Evolutionary conservation across 2,329 filamentous ascomycete genomes (phyloP).

Genomic region (Penicillium verrucosum): DNA sequence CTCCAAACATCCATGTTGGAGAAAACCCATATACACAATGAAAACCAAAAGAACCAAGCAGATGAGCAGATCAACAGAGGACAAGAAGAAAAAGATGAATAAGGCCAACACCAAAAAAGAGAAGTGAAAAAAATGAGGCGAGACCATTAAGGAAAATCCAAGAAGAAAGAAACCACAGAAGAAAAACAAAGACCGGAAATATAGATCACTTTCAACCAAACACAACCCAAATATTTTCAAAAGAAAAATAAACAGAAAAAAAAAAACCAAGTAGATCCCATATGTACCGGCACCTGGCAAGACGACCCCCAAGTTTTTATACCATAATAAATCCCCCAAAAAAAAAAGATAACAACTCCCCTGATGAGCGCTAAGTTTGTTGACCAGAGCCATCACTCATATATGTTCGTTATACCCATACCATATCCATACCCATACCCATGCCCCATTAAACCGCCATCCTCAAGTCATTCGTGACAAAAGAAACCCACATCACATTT

Average conservation of each 20-base stretch:
- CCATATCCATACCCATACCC: neutral
- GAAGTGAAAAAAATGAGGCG: slow-evolving; percentile 10
- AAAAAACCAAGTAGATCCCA: slow-evolving; percentile 10
- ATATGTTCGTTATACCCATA: slow-evolving; percentile 23
- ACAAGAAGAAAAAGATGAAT: slow-evolving; percentile 12
- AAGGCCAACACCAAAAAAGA: slow-evolving; percentile 1
- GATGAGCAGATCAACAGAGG: slow-evolving; percentile 8
- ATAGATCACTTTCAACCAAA: neutral
- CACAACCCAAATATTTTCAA: slow-evolving; percentile 12
- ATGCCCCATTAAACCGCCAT: neutral
- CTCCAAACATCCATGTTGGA: slow-evolving; percentile 5
- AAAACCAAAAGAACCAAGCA: neutral
- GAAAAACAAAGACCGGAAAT: slow-evolving; percentile 6
- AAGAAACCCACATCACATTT: slow-evolving; percentile 8
- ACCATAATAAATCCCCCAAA: slow-evolving; percentile 16
- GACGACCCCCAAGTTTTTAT: slow-evolving; percentile 21
- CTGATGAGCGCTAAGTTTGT: slow-evolving; percentile 18
- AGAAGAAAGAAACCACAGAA: neutral
- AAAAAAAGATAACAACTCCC: slow-evolving; percentile 15
- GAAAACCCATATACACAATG: slow-evolving; percentile 17
- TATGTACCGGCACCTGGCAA: slow-evolving; percentile 7
- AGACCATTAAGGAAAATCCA: neutral
- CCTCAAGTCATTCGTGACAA: neutral
- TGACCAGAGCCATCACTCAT: slow-evolving; percentile 27
- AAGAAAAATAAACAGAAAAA: neutral